Percentiles rank a stretch among this genome's conserved stretches.
Evolutionary conservation across 108 stramenopile genomes (phyloP).

Genomic region (Skeletonema menzelii): DNA sequence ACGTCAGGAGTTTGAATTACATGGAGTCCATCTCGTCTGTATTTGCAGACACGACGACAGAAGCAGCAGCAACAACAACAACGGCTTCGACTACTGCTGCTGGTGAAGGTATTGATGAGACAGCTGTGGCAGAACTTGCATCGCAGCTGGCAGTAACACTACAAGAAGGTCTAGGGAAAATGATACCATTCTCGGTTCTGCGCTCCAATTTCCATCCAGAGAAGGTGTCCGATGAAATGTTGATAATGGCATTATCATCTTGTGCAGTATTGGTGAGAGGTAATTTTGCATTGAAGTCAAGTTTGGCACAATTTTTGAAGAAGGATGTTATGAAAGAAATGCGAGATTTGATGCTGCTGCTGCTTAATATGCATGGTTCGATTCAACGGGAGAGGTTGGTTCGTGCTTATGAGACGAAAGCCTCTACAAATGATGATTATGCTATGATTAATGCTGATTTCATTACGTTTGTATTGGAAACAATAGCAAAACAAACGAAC

Average conservation of each 20-base stretch:
- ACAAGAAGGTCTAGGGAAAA: constrained; percentile 56
- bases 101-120: constrained; percentile 7
- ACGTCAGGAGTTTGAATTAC: constrained; percentile 69
- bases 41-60: constrained; percentile 1
- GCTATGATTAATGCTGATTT: constrained; percentile 42
- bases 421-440: constrained; percentile 10
- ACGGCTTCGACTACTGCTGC: constrained; percentile 15
- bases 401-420: constrained; percentile 27
- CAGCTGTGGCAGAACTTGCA: constrained; percentile 48
- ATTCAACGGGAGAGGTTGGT: constrained; percentile 65
- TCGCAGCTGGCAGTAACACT: constrained; percentile 60
- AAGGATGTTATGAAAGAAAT: constrained; percentile 46
- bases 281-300: constrained; percentile 75
- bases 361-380: constrained; percentile 70
- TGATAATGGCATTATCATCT: constrained; percentile 64
- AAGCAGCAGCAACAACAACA: constrained; percentile 2
- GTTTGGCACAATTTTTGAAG: constrained; percentile 43
- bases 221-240: constrained; percentile 44
- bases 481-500: constrained; percentile 52
- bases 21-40: constrained; percentile 30
- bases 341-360: constrained; percentile 70
- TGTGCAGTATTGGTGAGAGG: constrained; percentile 82
- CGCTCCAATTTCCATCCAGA: constrained; percentile 49
- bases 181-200: constrained; percentile 74
- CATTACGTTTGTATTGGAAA: constrained; percentile 59